Evolutionary conservation across 257 asterid species (phyloP).

Genomic region (Cordia subcordata): DNA sequence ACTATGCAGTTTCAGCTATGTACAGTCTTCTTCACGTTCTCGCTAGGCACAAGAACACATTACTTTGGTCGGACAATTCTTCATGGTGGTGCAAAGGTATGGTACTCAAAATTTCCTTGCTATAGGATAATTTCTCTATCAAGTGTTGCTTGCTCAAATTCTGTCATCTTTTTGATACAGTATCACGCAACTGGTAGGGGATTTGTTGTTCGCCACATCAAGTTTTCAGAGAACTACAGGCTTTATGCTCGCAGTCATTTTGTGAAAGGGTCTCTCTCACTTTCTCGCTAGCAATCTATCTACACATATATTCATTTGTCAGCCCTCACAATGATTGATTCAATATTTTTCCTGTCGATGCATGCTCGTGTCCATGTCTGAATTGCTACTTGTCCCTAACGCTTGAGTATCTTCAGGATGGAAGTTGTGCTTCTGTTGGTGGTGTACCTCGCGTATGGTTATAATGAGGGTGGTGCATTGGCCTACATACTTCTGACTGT

Average conservation of each 20-base stretch:
- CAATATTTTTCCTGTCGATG: too few relatives aligned
- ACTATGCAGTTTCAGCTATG: conserved; percentile 98
- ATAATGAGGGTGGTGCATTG: conserved; percentile 61
- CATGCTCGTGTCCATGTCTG: not conserved
- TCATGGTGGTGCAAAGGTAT: conserved; percentile 97
- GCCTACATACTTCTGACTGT: conserved; percentile 82
- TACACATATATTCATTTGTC: not conserved
- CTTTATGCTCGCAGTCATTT: conserved; percentile 97
- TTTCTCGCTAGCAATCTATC: not conserved
- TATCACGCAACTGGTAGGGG: conserved; percentile 99
- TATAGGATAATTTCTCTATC: conserved; percentile 5
- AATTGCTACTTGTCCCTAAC: conserved; percentile 12
- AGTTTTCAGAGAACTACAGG: conserved; percentile 92
- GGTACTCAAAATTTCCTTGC: conserved; percentile 18
- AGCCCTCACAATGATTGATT: not conserved
- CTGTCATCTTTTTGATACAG: conserved; percentile 42
- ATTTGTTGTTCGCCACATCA: conserved; percentile 94
- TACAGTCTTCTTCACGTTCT: conserved; percentile 89
- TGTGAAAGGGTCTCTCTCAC: conserved; percentile 61
- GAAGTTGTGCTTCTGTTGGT: conserved; percentile 83
- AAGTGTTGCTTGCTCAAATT: conserved; percentile 12
- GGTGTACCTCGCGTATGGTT: conserved; percentile 81
- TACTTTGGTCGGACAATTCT: conserved; percentile 97
- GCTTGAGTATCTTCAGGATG: conserved; percentile 55
- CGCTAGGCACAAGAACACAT: conserved; percentile 93